Evolutionary conservation across 192 early-diverging fungal species (phyloP).

Genomic region (Coemansia sp.): DNA sequence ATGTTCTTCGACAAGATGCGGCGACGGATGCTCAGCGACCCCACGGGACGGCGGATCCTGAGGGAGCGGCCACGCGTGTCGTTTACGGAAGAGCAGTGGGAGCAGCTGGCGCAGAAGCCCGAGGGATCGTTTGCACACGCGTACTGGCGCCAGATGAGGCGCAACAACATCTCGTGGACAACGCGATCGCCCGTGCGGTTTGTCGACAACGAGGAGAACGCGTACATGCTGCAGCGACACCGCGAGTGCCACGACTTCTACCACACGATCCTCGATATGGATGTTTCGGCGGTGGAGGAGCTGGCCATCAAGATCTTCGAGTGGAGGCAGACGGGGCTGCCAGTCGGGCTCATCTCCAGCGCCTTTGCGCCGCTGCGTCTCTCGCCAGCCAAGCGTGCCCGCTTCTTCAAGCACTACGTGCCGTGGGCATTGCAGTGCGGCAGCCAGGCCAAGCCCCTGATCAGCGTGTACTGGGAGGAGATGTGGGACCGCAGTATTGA

Average conservation of each 20-base stretch:
- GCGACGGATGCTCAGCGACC: constrained; percentile 73
- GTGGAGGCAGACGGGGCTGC: constrained; percentile 85
- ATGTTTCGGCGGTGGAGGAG: constrained; percentile 84
- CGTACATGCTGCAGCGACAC: constrained; percentile 91
- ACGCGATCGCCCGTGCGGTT: constrained; percentile 80
- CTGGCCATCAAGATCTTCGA: constrained; percentile 96
- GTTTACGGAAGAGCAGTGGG: constrained; percentile 67
- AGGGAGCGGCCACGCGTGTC: constrained; percentile 78
- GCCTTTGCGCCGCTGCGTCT: constrained; percentile 79
- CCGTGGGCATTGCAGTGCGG: constrained; percentile 95
- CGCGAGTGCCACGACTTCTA: constrained; percentile 95
- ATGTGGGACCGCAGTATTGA: constrained; percentile 66
- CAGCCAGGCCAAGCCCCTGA: constrained; percentile 67
- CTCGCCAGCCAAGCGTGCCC: constrained; percentile 57
- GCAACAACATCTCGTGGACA: constrained; percentile 78
- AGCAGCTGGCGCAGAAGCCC: constrained; percentile 60
- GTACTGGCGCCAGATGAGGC: constrained; percentile 82
- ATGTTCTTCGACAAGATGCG: constrained; percentile 68
- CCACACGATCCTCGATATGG: constrained; percentile 83
- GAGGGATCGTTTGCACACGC: constrained; percentile 79
- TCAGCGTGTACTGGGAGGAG: constrained; percentile 92
- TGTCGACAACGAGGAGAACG: constrained; percentile 87
- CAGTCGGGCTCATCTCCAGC: constrained; percentile 82
- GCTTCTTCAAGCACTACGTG: constrained; percentile 70
- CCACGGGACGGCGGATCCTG: constrained; percentile 79